Evolutionary conservation across 2,329 filamentous ascomycete species (phyloP).

Genomic region (Aureobasidium sp.): DNA sequence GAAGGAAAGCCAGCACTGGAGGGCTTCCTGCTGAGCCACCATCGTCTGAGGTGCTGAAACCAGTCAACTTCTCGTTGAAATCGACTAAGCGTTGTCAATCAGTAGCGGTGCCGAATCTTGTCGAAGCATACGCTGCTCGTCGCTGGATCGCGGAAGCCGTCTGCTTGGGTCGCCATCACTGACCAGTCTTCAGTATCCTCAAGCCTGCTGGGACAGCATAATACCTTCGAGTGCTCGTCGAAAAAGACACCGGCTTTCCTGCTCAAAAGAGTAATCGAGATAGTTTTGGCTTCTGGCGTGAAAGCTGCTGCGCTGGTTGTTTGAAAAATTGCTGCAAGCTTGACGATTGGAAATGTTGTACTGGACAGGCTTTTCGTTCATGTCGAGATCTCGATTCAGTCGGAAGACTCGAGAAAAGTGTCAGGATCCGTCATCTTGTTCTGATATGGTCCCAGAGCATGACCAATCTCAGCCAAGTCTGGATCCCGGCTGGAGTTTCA

Average conservation of each 20-base stretch:
- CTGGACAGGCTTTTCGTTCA: not conserved
- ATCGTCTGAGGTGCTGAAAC: no score
- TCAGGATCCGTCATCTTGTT: not conserved
- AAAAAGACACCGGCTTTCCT: not conserved
- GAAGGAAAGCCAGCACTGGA: no score
- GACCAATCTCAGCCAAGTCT: not conserved
- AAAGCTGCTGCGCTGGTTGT: not conserved
- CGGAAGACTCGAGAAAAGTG: not conserved
- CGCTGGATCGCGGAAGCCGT: no score
- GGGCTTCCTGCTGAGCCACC: no score
- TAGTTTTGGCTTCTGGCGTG: no score
- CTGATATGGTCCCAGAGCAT: not conserved
- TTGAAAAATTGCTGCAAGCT: not conserved
- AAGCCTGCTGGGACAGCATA: not conserved
- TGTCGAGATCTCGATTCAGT: not conserved
- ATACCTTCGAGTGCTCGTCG: not conserved
- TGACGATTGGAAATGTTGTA: not conserved
- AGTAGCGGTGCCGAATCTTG: no score
- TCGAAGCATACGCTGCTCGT: no score
- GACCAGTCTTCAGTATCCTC: no score
- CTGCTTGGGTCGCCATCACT: no score
- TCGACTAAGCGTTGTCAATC: no score
- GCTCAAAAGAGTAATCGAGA: no score
- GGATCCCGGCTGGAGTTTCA: not conserved
- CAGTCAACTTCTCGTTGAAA: no score